Base-by-base conservation (phyloP, 768 basidiomycete species). In the Macrolepiota dolichaula region DNA sequence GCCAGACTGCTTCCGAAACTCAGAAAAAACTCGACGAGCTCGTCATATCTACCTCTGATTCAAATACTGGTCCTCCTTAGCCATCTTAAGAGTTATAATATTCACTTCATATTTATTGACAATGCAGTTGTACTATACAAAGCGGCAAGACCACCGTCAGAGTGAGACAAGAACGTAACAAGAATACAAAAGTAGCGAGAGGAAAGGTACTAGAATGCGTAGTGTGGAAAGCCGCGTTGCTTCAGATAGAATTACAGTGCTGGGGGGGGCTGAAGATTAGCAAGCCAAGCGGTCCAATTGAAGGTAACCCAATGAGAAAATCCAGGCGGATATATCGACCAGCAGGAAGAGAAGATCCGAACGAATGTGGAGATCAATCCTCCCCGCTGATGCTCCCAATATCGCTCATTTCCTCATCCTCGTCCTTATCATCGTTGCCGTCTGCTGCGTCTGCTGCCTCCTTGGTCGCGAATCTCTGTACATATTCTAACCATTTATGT, bases 381-480 rank as follows among this genome's bases (percentile, higher is more conserved):
- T 81, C 85, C 55, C 89, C 91, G 73, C 85, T 89, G 74, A 91
- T 85, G 75, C 89, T 92, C 62, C 90, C 91, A 63, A 91, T 79
- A 59, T 92, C 92, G 72, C 92, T 93, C 89, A 94, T 92, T 69
- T 88, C 91, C 66, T 88, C 89, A 66, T 94, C 91, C 42, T 86
- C 83, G 2, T 90, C 89, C 0, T 86, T 85, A 6, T 86, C 84
- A 0, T 85, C 85, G 17, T 85, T 82, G 37, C 79, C 84, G 22
- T 81, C 79, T 1, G 87, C 84, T 29, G 88, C 90, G 65, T 96
- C 94, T 5, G 90, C 87, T 27, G 87, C 91, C 70, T 93, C 94
- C 76, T 92, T 90, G 38, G 90, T 96, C 13, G 97, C 97, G 69
- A 86, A 99, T 56, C 92, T 83, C 67, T 92, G 89, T n/a, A 98